A percentile compares a stretch with the other conserved stretches of the same genome.
These are phyloP conservation scores for Dorcoceras hygrometricum DNA, from an alignment of 257 asterid species.

Conservation along the genomic window DNA sequence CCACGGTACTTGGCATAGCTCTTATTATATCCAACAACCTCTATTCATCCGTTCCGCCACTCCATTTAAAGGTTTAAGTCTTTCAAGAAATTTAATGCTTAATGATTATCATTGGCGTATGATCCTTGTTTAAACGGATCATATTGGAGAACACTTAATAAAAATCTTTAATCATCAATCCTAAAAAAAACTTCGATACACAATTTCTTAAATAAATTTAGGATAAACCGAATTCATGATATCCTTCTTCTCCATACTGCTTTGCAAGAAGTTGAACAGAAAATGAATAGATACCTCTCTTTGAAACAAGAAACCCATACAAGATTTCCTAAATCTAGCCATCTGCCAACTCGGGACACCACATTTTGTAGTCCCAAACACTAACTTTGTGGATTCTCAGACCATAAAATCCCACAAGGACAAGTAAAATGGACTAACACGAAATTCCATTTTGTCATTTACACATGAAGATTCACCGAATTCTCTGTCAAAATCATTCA, in stretches of 20 bases:
- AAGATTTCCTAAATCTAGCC: not conserved
- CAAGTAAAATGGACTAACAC: not conserved
- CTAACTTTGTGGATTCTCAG: not conserved
- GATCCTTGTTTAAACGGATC: too few relatives aligned
- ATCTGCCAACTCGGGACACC: not conserved
- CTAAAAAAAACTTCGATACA: constrained; percentile 1
- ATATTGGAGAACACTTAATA: too few relatives aligned
- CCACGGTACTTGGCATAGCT: too few relatives aligned
- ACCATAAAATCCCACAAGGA: not conserved
- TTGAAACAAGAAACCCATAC: constrained; percentile 2
- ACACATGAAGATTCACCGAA: not conserved
- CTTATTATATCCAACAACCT: too few relatives aligned
- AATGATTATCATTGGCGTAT: too few relatives aligned
- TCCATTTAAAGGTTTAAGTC: not conserved
- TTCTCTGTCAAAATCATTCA: too few relatives aligned
- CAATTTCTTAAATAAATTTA: constrained; percentile 5
- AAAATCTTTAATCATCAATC: not conserved
- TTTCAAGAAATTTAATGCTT: not conserved
- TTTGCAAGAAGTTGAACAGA: too few relatives aligned
- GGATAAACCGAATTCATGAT: constrained; percentile 8
- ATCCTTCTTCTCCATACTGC: too few relatives aligned
- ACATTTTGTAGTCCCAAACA: not conserved
- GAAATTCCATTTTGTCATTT: not conserved
- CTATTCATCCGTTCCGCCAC: too few relatives aligned
- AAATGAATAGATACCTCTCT: too few relatives aligned